phyloP scores from a whole-genome alignment of 495 filamentous ascomycete species.

The Daldinia loculata region DNA sequence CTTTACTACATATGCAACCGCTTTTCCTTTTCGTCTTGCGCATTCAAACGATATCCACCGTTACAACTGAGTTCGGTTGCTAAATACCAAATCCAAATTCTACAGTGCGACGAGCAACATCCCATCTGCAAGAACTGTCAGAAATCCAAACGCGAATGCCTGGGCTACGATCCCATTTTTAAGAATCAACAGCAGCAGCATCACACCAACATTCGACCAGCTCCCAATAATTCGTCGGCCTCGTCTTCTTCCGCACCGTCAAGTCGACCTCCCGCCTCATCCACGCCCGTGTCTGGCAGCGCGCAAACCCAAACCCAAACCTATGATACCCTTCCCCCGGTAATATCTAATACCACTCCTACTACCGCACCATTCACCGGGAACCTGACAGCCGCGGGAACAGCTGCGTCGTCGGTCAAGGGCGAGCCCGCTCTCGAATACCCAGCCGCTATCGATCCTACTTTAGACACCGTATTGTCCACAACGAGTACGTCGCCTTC shows the following conservation, averaged over 20 bases:
- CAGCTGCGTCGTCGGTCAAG: constrained; percentile 65
- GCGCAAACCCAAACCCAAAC: constrained; percentile 31
- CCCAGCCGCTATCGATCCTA: constrained; percentile 76
- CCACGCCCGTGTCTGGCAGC: constrained; percentile 42
- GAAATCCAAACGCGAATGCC: constrained; percentile 96
- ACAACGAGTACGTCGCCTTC: constrained; percentile 49
- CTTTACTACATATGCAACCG: neutral
- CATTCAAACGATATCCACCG: neutral
- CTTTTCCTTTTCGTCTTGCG: neutral
- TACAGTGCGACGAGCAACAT: constrained; percentile 94
- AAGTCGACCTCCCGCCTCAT: constrained; percentile 53
- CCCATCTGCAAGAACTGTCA: constrained; percentile 96
- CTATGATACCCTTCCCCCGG: constrained; percentile 39
- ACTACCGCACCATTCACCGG: constrained; percentile 32
- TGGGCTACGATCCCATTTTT: constrained; percentile 98
- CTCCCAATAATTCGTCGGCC: constrained; percentile 38
- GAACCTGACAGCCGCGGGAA: constrained; percentile 50
- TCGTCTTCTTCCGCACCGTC: constrained; percentile 50
- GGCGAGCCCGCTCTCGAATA: constrained; percentile 70
- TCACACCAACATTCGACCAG: constrained; percentile 43
- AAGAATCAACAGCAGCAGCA: constrained; percentile 72
- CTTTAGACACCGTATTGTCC: constrained; percentile 63
- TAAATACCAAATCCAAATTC: constrained; percentile 24
- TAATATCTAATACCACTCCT: constrained; percentile 44
- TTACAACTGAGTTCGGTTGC: constrained; percentile 16